phyloP scores from a whole-genome alignment of 257 asterid species.

The Salvia hispanica region DNA sequence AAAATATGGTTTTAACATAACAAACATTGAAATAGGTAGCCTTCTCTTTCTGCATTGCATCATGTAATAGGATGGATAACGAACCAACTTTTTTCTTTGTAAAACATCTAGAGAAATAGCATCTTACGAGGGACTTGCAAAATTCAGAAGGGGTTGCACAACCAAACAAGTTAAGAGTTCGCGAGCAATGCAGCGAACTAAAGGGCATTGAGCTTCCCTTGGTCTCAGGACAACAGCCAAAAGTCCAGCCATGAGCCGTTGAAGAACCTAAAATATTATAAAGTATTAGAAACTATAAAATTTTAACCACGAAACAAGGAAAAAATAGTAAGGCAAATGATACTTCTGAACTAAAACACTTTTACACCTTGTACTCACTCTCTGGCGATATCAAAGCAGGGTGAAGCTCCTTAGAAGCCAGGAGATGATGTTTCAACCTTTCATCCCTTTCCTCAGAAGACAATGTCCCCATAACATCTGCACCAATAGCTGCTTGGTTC shows the following conservation, averaged over 20 bases:
- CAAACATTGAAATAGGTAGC: slow-evolving; percentile 6
- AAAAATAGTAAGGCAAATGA: slow-evolving; percentile 25
- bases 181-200: slow-evolving; percentile 91
- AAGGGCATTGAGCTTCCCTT: slow-evolving; percentile 89
- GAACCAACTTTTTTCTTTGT: background rate
- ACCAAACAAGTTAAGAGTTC: slow-evolving; percentile 93
- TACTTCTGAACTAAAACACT: slow-evolving; percentile 51
- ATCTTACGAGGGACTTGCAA: slow-evolving; percentile 91
- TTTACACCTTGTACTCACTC: slow-evolving; percentile 99
- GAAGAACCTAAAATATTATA: slow-evolving; percentile 64
- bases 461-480: slow-evolving; percentile 93
- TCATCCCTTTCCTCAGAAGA: slow-evolving; percentile 99
- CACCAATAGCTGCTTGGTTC: slow-evolving; percentile 86
- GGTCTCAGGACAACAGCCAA: slow-evolving; percentile 91
- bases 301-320: slow-evolving; percentile 19
- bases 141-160: slow-evolving; percentile 87
- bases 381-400: slow-evolving; percentile 97
- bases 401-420: slow-evolving; percentile 89
- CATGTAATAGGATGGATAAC: slow-evolving; percentile 13
- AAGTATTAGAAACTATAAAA: slow-evolving; percentile 39
- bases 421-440: slow-evolving; percentile 85
- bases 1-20: background rate
- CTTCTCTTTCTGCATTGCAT: slow-evolving; percentile 13
- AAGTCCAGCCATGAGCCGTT: slow-evolving; percentile 90
- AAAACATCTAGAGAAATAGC: slow-evolving; percentile 29